Conservation (phyloP, 331 rosid species). For the Malus hybrid region DNA sequence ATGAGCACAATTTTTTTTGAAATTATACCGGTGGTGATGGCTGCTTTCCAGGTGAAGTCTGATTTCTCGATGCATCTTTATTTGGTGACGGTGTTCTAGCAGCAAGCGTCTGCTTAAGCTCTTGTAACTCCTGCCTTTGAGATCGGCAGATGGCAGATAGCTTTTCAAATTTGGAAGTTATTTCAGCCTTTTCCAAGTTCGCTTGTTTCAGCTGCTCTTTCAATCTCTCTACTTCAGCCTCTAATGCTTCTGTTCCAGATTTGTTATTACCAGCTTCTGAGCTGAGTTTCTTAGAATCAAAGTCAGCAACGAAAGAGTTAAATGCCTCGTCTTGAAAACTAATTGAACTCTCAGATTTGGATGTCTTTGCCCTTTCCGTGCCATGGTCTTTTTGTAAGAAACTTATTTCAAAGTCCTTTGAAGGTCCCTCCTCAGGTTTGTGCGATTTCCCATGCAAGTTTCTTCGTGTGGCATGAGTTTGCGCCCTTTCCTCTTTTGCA, state of each 20-base stretch:
- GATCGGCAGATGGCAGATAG: constrained; percentile 87
- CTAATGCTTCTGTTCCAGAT: constrained; percentile 53
- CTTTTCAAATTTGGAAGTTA: constrained; percentile 81
- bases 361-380: constrained; percentile 27
- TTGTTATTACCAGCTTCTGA: constrained; percentile 34
- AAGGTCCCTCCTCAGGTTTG: constrained; percentile 33
- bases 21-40: constrained; percentile 42
- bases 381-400: constrained; percentile 36
- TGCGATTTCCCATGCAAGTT: constrained; percentile 33
- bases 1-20: not conserved
- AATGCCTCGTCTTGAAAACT: constrained; percentile 56
- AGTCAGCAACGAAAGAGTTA: constrained; percentile 75
- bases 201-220: constrained; percentile 73
- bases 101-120: constrained; percentile 75
- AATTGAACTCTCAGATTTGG: constrained; percentile 32
- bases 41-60: constrained; percentile 30
- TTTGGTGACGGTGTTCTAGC: constrained; percentile 58
- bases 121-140: constrained; percentile 91
- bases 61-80: constrained; percentile 40
- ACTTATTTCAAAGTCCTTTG: constrained; percentile 58
- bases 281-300: constrained; percentile 47
- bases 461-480: constrained; percentile 36
- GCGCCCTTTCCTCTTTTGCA: constrained; percentile 34
- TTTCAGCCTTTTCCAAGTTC: constrained; percentile 65
- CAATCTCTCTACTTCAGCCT: constrained; percentile 67